Conservation (phyloP, 2,329 filamentous ascomycete genomes). For the Pyrenophora seminiperda region DNA sequence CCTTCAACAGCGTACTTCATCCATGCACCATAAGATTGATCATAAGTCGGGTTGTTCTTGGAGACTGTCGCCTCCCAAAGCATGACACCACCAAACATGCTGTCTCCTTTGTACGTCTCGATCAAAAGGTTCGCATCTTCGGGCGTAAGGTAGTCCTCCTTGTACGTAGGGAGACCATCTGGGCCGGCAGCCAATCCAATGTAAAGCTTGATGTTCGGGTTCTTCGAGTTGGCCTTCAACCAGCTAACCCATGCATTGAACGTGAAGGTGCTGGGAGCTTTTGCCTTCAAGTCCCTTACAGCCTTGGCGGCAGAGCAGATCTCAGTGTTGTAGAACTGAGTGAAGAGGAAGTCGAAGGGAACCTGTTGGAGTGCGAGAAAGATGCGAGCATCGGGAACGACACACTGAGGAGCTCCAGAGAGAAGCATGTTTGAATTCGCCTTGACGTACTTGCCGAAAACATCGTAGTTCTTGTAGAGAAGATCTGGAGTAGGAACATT, state of each 20-base stretch:
- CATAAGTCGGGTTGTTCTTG: slow-evolving; percentile 53
- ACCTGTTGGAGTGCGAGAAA: slow-evolving; percentile 52
- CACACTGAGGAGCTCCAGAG: slow-evolving; percentile 60
- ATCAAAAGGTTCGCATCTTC: slow-evolving; percentile 54
- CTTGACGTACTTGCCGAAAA: slow-evolving; percentile 57
- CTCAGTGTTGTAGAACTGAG: slow-evolving; percentile 62
- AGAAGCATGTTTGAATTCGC: slow-evolving; percentile 52
- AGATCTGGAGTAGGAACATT: slow-evolving; percentile 27
- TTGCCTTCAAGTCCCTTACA: slow-evolving; percentile 27
- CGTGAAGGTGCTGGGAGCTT: slow-evolving; percentile 50
- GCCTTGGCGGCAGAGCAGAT: slow-evolving; percentile 57
- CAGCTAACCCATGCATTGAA: slow-evolving; percentile 51
- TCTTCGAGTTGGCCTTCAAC: slow-evolving; percentile 49
- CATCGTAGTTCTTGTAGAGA: slow-evolving; percentile 51
- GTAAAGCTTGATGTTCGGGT: slow-evolving; percentile 56
- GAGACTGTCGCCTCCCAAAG: slow-evolving; percentile 62
- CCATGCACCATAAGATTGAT: slow-evolving; percentile 53
- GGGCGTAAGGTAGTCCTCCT: slow-evolving; percentile 55
- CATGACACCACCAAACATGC: slow-evolving; percentile 64
- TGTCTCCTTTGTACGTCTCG: slow-evolving; percentile 37
- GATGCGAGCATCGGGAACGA: slow-evolving; percentile 55
- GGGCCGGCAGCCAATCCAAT: slow-evolving; percentile 54
- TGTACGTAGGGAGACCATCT: slow-evolving; percentile 27
- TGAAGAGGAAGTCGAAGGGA: slow-evolving; percentile 59
- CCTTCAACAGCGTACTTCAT: slow-evolving; percentile 51